Conservation (phyloP, 495 filamentous ascomycete species). For the Parmelia sp. region DNA sequence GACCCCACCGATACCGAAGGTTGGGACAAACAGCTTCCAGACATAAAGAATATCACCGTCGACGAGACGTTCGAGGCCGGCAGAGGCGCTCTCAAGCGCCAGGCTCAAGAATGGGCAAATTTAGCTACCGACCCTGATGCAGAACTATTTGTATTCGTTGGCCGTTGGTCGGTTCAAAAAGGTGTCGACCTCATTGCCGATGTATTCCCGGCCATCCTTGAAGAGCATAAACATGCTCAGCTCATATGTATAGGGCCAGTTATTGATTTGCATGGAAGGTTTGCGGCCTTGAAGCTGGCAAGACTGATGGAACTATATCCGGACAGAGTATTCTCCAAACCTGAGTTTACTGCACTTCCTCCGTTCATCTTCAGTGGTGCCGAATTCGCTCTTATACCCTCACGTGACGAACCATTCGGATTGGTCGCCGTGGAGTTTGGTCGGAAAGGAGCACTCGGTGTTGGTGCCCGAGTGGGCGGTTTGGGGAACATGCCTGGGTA, state of each 20-base stretch:
- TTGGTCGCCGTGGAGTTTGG: conserved; percentile 79
- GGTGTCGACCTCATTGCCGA: conserved; percentile 74
- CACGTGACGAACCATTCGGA: conserved; percentile 74
- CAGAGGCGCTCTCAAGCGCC: conserved; percentile 52
- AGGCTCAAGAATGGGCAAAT: conserved; percentile 74
- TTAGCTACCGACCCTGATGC: conserved; percentile 59
- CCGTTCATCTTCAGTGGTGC: conserved; percentile 73
- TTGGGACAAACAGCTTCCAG: conserved; percentile 52
- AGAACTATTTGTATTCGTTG: conserved; percentile 72
- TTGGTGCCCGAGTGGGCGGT: conserved; percentile 61
- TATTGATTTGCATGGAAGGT: conserved; percentile 74
- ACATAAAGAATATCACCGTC: conserved; percentile 48
- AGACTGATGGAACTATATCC: conserved; percentile 69
- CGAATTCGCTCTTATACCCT: conserved; percentile 74
- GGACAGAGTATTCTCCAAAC: conserved; percentile 69
- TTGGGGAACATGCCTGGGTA: conserved; percentile 76
- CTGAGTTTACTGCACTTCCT: conserved; percentile 68
- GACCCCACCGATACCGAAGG: conserved; percentile 69
- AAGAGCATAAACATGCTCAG: conserved; percentile 59
- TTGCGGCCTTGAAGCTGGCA: conserved; percentile 66
- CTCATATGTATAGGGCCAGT: conserved; percentile 66
- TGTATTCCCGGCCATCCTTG: conserved; percentile 65
- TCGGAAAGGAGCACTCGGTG: conserved; percentile 68
- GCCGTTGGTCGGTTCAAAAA: conserved; percentile 74
- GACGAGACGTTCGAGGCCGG: conserved; percentile 53